Evolutionary conservation across 2,329 filamentous ascomycete species (phyloP).

Genomic region (Monosporascus cannonballus): DNA sequence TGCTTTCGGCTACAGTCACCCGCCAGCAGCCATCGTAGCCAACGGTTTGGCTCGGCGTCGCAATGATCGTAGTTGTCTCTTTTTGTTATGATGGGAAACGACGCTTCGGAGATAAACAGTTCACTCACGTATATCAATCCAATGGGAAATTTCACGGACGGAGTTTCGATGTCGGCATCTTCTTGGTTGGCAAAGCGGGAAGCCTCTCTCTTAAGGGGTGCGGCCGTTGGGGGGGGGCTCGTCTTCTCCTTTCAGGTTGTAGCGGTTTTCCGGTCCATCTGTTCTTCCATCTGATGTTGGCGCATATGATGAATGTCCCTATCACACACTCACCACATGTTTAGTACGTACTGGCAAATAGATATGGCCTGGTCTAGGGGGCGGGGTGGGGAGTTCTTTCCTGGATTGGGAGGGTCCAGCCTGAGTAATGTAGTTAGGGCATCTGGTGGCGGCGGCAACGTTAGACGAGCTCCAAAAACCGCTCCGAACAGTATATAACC

Average conservation of each 20-base stretch:
- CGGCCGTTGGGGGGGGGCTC: conserved; percentile 1
- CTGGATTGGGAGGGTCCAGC: too few species aligned
- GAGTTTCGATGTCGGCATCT: conserved; percentile 15
- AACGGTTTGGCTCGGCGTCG: background rate
- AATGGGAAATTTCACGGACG: conserved; percentile 16
- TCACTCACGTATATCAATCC: conserved; percentile 15
- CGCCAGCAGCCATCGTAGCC: background rate
- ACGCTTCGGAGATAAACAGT: conserved; percentile 15
- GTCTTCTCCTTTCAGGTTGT: conserved; percentile 13
- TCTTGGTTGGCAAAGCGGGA: conserved; percentile 6
- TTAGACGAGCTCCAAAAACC: too few species aligned
- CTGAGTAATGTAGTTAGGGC: too few species aligned
- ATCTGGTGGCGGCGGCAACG: too few species aligned
- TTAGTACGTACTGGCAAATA: conserved; percentile 9
- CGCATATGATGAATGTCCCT: conserved; percentile 8
- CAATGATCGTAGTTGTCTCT: conserved; percentile 6
- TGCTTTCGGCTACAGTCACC: background rate
- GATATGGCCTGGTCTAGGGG: background rate
- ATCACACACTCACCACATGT: conserved; percentile 1
- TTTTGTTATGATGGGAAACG: conserved; percentile 18
- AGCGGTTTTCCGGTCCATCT: background rate
- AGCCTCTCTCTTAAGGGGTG: conserved; percentile 2
- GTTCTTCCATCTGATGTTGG: conserved; percentile 13
- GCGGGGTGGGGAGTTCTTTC: too few species aligned
- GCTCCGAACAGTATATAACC: too few species aligned